phyloP scores from a whole-genome alignment of 208 protist species.

The Trypanosoma cruzi region DNA sequence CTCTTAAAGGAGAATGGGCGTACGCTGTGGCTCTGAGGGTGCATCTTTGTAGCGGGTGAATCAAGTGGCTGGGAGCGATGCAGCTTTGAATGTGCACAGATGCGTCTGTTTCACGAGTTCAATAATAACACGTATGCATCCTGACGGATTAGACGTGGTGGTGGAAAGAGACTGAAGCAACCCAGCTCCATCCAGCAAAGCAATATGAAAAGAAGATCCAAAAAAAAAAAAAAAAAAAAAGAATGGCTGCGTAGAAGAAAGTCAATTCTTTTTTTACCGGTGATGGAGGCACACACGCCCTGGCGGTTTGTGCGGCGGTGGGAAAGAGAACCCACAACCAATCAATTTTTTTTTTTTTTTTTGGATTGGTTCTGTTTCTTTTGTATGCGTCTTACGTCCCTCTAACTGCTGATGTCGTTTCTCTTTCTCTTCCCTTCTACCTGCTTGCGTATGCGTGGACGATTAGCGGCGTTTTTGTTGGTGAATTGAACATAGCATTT shows the following conservation, averaged over 20 bases:
- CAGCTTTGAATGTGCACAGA: background rate
- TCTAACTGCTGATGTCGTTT: background rate
- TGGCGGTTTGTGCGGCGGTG: no score
- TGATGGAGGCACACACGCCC: no score
- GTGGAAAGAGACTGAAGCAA: no score
- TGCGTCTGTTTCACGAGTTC: background rate
- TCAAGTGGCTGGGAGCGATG: background rate
- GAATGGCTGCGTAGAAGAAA: background rate
- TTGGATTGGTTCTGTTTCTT: background rate
- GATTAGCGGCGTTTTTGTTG: background rate
- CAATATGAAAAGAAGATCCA: background rate
- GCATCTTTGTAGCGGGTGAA: background rate
- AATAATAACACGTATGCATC: background rate
- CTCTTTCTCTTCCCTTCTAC: background rate
- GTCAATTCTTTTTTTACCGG: no score
- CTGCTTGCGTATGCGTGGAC: background rate
- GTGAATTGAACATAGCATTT: background rate
- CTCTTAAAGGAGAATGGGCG: constrained; percentile 3
- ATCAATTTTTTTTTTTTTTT: background rate
- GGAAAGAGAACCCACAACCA: no score
- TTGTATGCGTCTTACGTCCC: background rate
- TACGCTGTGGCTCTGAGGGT: constrained; percentile 17
- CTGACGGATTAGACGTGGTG: background rate
- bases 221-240: background rate
- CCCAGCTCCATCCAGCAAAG: no score